Evolutionary conservation across 1,139 yeast species (phyloP), one percentile per base, ranked within the genome.

Genomic region (Magnusiomyces magnusii): DNA sequence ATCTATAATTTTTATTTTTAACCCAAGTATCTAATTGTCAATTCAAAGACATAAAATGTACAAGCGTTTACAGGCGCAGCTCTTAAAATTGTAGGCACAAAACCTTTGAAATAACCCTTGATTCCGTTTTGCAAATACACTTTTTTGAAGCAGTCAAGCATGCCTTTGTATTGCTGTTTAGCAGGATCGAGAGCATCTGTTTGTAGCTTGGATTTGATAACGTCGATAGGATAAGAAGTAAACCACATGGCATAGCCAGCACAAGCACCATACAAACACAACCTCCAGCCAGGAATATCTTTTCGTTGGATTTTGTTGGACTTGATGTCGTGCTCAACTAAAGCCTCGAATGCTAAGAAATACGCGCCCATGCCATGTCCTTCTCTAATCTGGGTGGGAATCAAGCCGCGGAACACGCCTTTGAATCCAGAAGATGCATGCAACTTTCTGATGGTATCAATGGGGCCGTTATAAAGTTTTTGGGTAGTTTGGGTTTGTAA

Each of bases 1-100:
- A n/a, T n/a, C n/a, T n/a, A n/a, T n/a, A n/a, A n/a, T n/a, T n/a
- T n/a, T n/a, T n/a, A n/a, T n/a, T n/a, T n/a, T n/a, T n/a, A n/a
- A n/a, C n/a, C n/a, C n/a, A n/a, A n/a, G n/a, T n/a, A n/a, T n/a
- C n/a, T n/a, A n/a, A n/a, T n/a, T n/a, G n/a, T n/a, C n/a, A 92
- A 70, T 72, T 93, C 99, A 52, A 93, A 98, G 58, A 98, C 99
- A 54, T 91, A 81, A 76, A 93, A 93, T 2, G 98, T 92, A 24
- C 98, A 98, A 23, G 98, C 98, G 72, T 93, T 93, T 27, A 98
- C 97, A 1, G 98, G 98, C 87, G 93, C 92, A 31, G 96, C 86
- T 73, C 99, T 83, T 51, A 91, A 83, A 69, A 93, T 78, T 1
- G 98, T 98, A 15, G 99, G 98, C 0, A 97, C 98, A 39, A 93